Base-by-base conservation (phyloP, 805 yeast species). In the Saccharomycopsis sp. region DNA sequence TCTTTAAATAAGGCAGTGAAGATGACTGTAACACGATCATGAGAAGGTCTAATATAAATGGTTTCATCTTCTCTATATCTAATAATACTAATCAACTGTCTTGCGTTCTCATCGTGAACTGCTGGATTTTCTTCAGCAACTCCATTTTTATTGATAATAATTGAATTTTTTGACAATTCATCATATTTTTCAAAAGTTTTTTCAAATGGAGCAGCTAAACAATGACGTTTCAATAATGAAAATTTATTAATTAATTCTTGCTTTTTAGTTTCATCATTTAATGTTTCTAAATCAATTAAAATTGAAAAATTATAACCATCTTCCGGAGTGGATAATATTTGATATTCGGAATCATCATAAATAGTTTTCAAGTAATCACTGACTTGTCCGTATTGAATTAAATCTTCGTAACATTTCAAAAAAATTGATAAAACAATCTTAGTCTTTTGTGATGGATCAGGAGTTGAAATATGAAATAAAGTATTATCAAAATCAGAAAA, bases 401-500 rank as follows among this genome's bases (percentile, higher is more conserved):
- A 67, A 53, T 86, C 95, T 15, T 61, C 59, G 79, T 82, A 86
- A 52, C 94, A 80, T 58, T 79, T 82, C 58, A 85, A 73, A 48
- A 70, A 73, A 39, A 86, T 66, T 19, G 92, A 80, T 20, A 86
- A 63, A 48, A 81, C 63, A 44, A 86, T 61, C 56, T 71, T 53
- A 27, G 77, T 59, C 62, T 80, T 84, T 45, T 75, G 67, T 50
- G 78, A 87, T 3, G 34, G 40, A 21, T 40, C 37, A 2, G 88
- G 84, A n/a, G 94, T 89, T 36, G 95, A 80, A 46, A 92, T 67
- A 60, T 89, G 97, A 62, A 83, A 88, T 23, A 92, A 83, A 37
- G 96, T 94, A 63, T 86, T 86, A 61, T 92, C 99, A 53, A 92
- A 92, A 64, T 92, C 99, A 30, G 94, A 79, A 48, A 92, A 74